Conservation (phyloP, 495 filamentous ascomycete species). For the Lophiotrema nucula region DNA sequence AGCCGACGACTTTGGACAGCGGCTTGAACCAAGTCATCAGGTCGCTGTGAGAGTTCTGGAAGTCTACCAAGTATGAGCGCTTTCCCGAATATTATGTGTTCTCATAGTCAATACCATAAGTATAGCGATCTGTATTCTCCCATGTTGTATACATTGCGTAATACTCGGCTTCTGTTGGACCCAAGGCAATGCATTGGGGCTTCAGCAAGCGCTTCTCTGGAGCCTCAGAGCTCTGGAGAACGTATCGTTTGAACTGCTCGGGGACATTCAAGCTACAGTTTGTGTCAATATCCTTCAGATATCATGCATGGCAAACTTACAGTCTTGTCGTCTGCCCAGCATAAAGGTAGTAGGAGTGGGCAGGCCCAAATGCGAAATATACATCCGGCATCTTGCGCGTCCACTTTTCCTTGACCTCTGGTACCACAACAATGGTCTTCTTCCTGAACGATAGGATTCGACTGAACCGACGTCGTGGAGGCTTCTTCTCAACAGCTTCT, state of each 20-base stretch:
- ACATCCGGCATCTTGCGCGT: constrained; percentile 1
- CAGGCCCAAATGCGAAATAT: not conserved
- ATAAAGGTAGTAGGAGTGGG: not conserved
- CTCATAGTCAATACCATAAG: not conserved
- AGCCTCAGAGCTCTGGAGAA: not conserved
- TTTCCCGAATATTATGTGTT: no score
- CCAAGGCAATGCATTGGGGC: constrained; percentile 1
- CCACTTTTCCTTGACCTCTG: no score
- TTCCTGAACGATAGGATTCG: no score
- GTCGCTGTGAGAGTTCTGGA: constrained; percentile 1
- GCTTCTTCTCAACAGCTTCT: no score
- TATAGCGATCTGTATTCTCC: not conserved
- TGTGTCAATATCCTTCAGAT: not conserved
- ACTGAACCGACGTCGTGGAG: no score
- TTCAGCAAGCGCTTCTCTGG: not conserved
- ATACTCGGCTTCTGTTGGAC: not conserved
- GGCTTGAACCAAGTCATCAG: constrained; percentile 2
- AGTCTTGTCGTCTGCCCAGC: not conserved
- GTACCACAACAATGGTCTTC: no score
- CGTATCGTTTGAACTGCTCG: not conserved
- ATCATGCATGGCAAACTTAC: not conserved
- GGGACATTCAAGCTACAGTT: not conserved
- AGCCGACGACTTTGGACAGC: not conserved
- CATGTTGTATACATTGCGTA: not conserved
- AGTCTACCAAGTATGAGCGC: not conserved